Evolutionary conservation across 2,329 filamentous ascomycete genomes (phyloP).

Genomic region (Periconia sp.): DNA sequence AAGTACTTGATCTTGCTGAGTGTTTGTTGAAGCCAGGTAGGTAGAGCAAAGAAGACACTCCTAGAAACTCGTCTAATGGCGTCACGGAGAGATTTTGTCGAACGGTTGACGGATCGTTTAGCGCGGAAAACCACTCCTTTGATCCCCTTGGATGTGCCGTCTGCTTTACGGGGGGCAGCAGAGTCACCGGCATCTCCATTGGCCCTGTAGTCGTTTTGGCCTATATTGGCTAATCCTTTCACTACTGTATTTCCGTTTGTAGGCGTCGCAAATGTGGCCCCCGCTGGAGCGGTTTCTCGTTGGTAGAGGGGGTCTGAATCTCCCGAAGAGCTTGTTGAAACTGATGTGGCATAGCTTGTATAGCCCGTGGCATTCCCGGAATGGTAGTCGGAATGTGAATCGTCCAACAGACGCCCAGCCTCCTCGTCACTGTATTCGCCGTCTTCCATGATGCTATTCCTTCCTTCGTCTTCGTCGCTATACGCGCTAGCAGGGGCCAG

Average conservation of each 20-base stretch:
- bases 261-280: constrained; percentile 45
- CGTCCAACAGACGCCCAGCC: constrained; percentile 42
- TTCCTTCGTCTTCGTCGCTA: constrained; percentile 59
- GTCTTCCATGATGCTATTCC: constrained; percentile 44
- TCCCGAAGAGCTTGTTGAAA: constrained; percentile 29
- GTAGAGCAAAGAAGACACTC: constrained; percentile 54
- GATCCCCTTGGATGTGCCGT: constrained; percentile 32
- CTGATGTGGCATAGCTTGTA: constrained; percentile 30
- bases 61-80: constrained; percentile 34
- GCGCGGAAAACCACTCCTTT: constrained; percentile 39
- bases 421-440: constrained; percentile 59
- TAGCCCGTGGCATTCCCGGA: constrained; percentile 50
- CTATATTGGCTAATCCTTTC: constrained; percentile 41
- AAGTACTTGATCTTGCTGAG: constrained; percentile 48
- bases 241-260: constrained; percentile 51
- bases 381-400: constrained; percentile 49
- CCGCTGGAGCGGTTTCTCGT: constrained; percentile 31
- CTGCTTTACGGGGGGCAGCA: constrained; percentile 49
- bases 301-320: constrained; percentile 32
- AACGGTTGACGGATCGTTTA: constrained; percentile 19
- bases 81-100: constrained; percentile 22
- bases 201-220: constrained; percentile 27
- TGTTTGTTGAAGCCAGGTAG: constrained; percentile 54
- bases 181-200: constrained; percentile 50
- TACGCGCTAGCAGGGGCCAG: constrained; percentile 82